Base-by-base conservation (phyloP, 2,329 filamentous ascomycete species). In the Purpureocillium lavendulum region DNA sequence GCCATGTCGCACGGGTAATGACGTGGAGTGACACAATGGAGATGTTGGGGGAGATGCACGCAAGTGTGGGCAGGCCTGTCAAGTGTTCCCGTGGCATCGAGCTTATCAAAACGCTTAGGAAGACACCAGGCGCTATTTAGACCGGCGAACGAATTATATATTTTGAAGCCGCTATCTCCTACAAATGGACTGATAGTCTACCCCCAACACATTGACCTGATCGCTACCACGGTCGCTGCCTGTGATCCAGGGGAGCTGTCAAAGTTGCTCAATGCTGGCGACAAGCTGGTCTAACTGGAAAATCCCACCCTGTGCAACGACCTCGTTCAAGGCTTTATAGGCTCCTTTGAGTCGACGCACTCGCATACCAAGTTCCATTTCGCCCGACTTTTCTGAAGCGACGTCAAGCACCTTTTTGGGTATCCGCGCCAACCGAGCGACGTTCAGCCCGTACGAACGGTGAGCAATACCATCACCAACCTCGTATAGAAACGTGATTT, bases 401-500 rank as follows among this genome's bases (percentile, higher is more conserved):
- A 87, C 70, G 18, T 89, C 84, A 28, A 97, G 69, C 14, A 97
- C 77, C 40, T 76, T 70, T 42, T 75, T 73, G 1, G 90, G 88
- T 32, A 98, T 75, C 38, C 82, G 82, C 3, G 92, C 92, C 39
- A 98, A 64, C 34, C 86, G 72, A 12, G 92, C 92, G 16, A 97
- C 92, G 59, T 97, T 97, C 41, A 98, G 58, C 1, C 94, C 92
- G 58, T 98, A 98, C 14, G 86, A 94, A 5, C 92, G 76, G 68
- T 97, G 89, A 8, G 92, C 90, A 10, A 94, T 86, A 10, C 92
- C 92, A 47, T 92, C 86, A 1, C 78, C 84, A 2, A 96, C 83
- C 57, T 96, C 87, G 57, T 98, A 98, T 36, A 98, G 61, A 54
- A 98, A 98, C 0, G 92, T 96, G 33, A 98, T 83, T 34, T 94